A percentile compares a stretch with the other conserved stretches of the same genome.
Evolutionary conservation across 306 rosid genomes (phyloP).

Genomic region (Lathyrus oleraceus): DNA sequence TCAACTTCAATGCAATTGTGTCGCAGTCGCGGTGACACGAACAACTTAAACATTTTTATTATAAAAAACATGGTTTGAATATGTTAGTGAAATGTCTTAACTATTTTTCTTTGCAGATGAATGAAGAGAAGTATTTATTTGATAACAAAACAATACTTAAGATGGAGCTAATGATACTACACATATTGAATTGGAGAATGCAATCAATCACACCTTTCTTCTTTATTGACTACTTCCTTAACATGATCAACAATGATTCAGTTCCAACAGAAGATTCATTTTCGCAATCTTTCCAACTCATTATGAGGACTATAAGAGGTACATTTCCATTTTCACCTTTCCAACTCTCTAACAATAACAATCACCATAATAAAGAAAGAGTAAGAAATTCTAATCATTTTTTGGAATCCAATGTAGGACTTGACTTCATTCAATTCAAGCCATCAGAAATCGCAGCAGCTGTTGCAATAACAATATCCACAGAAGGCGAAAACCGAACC

Average conservation of each 20-base stretch:
- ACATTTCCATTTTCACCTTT: background rate
- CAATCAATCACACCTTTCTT: slow-evolving; percentile 88
- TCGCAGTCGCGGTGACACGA: background rate
- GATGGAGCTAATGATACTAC: slow-evolving; percentile 84
- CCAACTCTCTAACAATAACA: background rate
- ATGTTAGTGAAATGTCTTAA: background rate
- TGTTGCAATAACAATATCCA: slow-evolving; percentile 78
- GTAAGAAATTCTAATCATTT: slow-evolving; percentile 27
- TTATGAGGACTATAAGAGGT: slow-evolving; percentile 65
- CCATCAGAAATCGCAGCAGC: slow-evolving; percentile 98
- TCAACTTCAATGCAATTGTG: background rate
- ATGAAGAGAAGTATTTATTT: slow-evolving; percentile 67
- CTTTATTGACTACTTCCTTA: slow-evolving; percentile 73
- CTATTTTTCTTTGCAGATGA: slow-evolving; percentile 43
- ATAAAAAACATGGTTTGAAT: background rate
- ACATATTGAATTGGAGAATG: slow-evolving; percentile 90
- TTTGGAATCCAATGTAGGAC: slow-evolving; percentile 75
- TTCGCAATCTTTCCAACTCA: slow-evolving; percentile 51
- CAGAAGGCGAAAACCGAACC: slow-evolving; percentile 55
- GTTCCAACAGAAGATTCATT: slow-evolving; percentile 45
- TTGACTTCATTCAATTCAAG: slow-evolving; percentile 80
- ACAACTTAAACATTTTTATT: background rate
- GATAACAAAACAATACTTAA: slow-evolving; percentile 77
- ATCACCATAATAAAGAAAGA: slow-evolving; percentile 16
- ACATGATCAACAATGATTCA: slow-evolving; percentile 57